Evolutionary conservation across 2,329 filamentous ascomycete genomes (phyloP), one percentile per base, ranked within the genome.

Genomic region (Aspergillus intermedius): DNA sequence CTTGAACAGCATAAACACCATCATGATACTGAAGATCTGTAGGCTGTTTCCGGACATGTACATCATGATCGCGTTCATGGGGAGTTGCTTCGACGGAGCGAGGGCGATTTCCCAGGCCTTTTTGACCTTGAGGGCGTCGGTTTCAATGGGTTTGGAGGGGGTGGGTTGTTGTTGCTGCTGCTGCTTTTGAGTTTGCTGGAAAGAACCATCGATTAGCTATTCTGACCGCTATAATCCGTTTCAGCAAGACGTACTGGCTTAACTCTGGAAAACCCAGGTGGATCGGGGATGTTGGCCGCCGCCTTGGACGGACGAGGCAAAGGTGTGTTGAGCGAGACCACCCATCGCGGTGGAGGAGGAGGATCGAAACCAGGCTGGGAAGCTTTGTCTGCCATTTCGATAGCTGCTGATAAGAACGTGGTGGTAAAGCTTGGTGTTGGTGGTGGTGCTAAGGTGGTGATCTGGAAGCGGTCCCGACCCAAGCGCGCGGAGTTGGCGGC

Each of bases 11-110:
- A 96, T 97, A 63, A 91, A 91, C 15, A 97, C 91, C 91, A 97
- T 98, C 89, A 97, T 97, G 72, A 98, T 97, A 72, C 87, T 94
- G 77, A 98, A 98, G 58, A 98, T 97, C 69, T 98, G 93, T 42
- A 98, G 81, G 53, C 88, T 90, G 74, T 97, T 98, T 63, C 93
- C 93, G 28, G 91, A 94, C 93, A 98, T 98, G 79, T 98, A 98
- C 90, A 97, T 97, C 84, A 96, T 96, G 68, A 98, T 91, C 54
- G 86, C 91, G 49, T 94, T 97, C 93, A 98, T 98, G 50, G 93
- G 93, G 42, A 98, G 78, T 66, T 86, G 84, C 76, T 98, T 98
- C 54, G 93, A 86, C 0, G 93, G 93, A 2, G 86, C 91, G 43
- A 98, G 82, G 39, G 93, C 91, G 41, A 98, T 81, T 71, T 98